Evolutionary conservation across 176 grass and related monocot species (phyloP), one percentile per base, ranked within the genome.

Genomic region (Raddia distichophylla): DNA sequence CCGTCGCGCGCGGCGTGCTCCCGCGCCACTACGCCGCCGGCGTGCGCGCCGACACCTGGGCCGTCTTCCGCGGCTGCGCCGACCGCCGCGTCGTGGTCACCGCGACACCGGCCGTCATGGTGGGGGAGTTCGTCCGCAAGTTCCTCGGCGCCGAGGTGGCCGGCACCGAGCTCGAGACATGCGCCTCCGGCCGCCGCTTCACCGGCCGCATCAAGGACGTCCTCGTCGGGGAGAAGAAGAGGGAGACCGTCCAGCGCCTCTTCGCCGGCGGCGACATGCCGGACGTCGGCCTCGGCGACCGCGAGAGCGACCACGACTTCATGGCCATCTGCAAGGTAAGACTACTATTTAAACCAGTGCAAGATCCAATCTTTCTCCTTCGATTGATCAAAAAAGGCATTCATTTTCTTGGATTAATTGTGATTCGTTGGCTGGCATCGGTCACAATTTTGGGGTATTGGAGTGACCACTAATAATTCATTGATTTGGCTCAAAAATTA

Each of bases 251-350:
- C 0, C 18, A 90, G 58, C 20, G 16, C 84, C 52, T 88, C 13
- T 95, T 98, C 17, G 10, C 45, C 65, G 80, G 43, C 5, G 79
- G 60, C 0, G 84, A 85, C 19, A 15, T 67, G 75, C 96, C 93
- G 2, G 96, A 99, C 9, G 76, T 99, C 46, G 96, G 96, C 0
- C 89, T 99, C 65, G 93, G 93, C 0, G 96, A 99, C 58, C 85
- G 93, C 33, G 93, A 91, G 44, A 93, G 93, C 63, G 96, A 99
- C 79, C 93, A 93, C 63, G 91, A 95, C 53, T 95, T 98, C 80
- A 91, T 99, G 96, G 90, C 89, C 15, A 14, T 98, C 42, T 98
- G 93, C 89, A 95, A 95, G 90, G 92, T 97, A 89, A 0, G 0
- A 6, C 22, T 20, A 15, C 67, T 35, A 16, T 2, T 44, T 5